phyloP scores from a whole-genome alignment of 345 rosid species.

The Pseudoturritis turrita region DNA sequence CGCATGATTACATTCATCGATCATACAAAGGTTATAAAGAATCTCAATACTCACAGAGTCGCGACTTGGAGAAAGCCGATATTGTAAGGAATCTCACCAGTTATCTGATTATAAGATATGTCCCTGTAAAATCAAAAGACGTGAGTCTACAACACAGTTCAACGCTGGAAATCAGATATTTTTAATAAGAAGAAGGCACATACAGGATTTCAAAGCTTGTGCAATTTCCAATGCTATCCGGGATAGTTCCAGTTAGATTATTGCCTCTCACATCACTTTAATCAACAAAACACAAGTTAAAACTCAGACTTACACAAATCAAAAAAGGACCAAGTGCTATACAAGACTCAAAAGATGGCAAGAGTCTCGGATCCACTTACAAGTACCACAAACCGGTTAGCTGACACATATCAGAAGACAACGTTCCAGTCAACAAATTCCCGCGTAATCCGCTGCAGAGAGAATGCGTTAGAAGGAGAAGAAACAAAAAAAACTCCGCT shows the following conservation, averaged over 20 bases:
- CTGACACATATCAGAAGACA: constrained; percentile 91
- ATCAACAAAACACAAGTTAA: not conserved
- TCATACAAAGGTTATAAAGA: not conserved
- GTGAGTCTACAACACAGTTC: not conserved
- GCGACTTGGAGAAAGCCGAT: constrained; percentile 98
- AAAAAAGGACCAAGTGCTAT: not conserved
- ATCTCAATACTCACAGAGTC: constrained; percentile 58
- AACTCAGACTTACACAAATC: not conserved
- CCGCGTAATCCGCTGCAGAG: constrained; percentile 73
- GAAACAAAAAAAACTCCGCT: too few relatives aligned
- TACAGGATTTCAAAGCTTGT: constrained; percentile 95
- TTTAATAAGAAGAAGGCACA: not conserved
- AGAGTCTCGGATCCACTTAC: constrained; percentile 43
- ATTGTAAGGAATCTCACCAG: constrained; percentile 90
- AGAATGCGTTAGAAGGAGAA: not conserved
- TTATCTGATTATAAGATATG: constrained; percentile 76
- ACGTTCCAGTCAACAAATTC: constrained; percentile 68
- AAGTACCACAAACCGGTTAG: constrained; percentile 94
- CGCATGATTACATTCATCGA: not conserved
- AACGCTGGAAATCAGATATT: not conserved
- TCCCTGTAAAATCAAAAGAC: constrained; percentile 43
- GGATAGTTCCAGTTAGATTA: constrained; percentile 72
- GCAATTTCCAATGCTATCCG: constrained; percentile 91
- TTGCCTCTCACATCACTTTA: constrained; percentile 93
- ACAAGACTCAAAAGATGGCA: not conserved